Base-by-base conservation (phyloP, 352 stramenopile species). In the Phytophthora chlamydospora region DNA sequence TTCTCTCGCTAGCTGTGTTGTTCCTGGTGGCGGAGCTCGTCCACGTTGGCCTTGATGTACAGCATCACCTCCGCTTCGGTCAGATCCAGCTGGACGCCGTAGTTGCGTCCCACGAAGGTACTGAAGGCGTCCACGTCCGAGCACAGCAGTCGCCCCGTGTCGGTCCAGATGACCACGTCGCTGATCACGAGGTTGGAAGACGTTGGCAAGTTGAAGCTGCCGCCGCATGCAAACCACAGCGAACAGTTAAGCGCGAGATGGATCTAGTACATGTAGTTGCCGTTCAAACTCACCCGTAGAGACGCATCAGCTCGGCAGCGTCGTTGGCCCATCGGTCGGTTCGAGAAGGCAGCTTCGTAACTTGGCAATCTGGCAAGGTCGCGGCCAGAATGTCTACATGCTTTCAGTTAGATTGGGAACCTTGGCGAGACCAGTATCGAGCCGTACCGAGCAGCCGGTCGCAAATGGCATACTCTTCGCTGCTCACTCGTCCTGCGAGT, bases 381-480 rank as follows among this genome's bases (percentile, higher is more conserved):
- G 73, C 62, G 3, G 67, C 54, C 14, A 91, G 45, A 33, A 90
- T 89, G 55, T 90, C 83, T 91, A 24, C 8, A 38, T 8, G 31
- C 29, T 11, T 10, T 31, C n/a, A 40, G 31, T n/a, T 32, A 39
- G 24, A 29, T 6, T 29, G 4, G 24, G 24, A 29, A 3, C 2
- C 24, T 29, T 24, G 29, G 6, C 1, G 9, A 40, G 14, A 33
- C 32, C 7, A 34, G 16, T 40, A 33, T 19, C 24, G 21, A 14
- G 36, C 21, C 67, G 32, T 62, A 92, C 83, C 83, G 7, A 90
- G 66, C 9, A 92, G 58, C 10, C 83, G 77, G 51, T 90, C 83
- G 50, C 83, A 90, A 49, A 90, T 83, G 38, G 79, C 79, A 47
- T 88, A 92, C 39, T 90, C 80, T 45, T 90, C 78, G 53, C 77